phyloP scores from a whole-genome alignment of 345 rosid species.

The Citrus unshiu region DNA sequence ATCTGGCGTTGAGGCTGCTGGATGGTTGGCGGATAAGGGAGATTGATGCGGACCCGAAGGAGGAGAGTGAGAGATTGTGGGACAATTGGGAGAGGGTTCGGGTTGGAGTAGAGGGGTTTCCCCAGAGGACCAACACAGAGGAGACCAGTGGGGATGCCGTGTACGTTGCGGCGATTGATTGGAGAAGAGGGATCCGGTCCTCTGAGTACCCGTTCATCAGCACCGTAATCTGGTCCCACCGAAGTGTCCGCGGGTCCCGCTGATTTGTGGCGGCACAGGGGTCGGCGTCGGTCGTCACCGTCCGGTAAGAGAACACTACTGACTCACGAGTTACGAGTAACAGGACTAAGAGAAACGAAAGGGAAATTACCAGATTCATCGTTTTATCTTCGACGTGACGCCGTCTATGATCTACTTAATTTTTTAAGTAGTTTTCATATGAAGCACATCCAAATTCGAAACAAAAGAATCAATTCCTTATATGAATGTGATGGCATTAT shows the following conservation, averaged over 20 bases:
- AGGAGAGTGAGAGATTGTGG: conserved; percentile 41
- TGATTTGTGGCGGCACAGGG: conserved; percentile 33
- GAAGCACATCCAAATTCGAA: too few species aligned
- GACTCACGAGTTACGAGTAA: background rate
- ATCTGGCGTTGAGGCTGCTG: conserved; percentile 63
- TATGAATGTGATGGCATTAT: background rate
- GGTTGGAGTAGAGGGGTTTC: conserved; percentile 52
- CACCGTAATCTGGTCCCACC: conserved; percentile 61
- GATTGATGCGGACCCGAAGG: conserved; percentile 48
- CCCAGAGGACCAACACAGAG: conserved; percentile 61
- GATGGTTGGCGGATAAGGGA: conserved; percentile 49
- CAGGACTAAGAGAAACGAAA: background rate
- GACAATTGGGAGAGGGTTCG: conserved; percentile 35
- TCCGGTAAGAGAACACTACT: conserved; percentile 22
- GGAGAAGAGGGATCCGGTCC: conserved; percentile 59
- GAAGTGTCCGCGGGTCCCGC: conserved; percentile 35
- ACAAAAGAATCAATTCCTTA: too few species aligned
- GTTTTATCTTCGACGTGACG: background rate
- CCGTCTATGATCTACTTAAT: too few species aligned
- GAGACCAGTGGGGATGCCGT: conserved; percentile 50
- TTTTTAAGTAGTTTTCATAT: too few species aligned
- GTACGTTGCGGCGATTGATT: conserved; percentile 48
- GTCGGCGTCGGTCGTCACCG: conserved; percentile 27
- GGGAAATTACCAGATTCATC: conserved; percentile 1
- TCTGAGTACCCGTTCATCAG: conserved; percentile 76